These are phyloP conservation scores for Gaeumannomyces tritici DNA, from an alignment of 2,329 filamentous ascomycete genomes.

Conservation along the genomic window DNA sequence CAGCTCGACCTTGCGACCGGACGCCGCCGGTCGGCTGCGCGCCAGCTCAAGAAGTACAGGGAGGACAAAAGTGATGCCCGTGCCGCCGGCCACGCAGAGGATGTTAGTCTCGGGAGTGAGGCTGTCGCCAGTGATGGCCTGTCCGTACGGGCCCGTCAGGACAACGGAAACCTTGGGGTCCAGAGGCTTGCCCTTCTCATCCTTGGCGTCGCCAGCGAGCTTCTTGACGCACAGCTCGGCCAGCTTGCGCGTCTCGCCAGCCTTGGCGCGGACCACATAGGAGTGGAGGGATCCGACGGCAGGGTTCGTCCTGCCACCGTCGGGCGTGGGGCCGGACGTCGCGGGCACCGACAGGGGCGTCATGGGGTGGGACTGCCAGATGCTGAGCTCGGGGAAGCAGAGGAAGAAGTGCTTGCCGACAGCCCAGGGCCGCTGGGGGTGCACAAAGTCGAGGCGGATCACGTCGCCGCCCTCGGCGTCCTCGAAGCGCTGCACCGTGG, in stretches of 20 bases:
- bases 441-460: conserved; percentile 55
- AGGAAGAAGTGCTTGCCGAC: conserved; percentile 65
- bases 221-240: conserved; percentile 32
- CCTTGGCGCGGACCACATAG: conserved; percentile 48
- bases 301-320: conserved; percentile 22
- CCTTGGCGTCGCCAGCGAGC: conserved; percentile 15
- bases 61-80: conserved; percentile 47
- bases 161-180: conserved; percentile 41
- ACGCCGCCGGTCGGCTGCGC: conserved; percentile 14
- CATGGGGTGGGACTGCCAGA: conserved; percentile 68
- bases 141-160: conserved; percentile 55
- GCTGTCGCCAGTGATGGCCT: conserved; percentile 21
- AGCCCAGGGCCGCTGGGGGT: conserved; percentile 50
- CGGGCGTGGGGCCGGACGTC: conserved; percentile 13
- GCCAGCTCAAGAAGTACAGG: conserved; percentile 35
- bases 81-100: conserved; percentile 47
- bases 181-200: background rate
- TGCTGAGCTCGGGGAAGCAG: conserved; percentile 53
- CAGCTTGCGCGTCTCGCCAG: conserved; percentile 49
- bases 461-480: conserved; percentile 50
- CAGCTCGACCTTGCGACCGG: conserved; percentile 46
- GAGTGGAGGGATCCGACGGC: conserved; percentile 27
- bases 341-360: conserved; percentile 49
- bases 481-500: conserved; percentile 40
- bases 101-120: conserved; percentile 34